Evolutionary conservation across 768 basidiomycete genomes (phyloP).

Genomic region (Brasilioporus rufonigricans): DNA sequence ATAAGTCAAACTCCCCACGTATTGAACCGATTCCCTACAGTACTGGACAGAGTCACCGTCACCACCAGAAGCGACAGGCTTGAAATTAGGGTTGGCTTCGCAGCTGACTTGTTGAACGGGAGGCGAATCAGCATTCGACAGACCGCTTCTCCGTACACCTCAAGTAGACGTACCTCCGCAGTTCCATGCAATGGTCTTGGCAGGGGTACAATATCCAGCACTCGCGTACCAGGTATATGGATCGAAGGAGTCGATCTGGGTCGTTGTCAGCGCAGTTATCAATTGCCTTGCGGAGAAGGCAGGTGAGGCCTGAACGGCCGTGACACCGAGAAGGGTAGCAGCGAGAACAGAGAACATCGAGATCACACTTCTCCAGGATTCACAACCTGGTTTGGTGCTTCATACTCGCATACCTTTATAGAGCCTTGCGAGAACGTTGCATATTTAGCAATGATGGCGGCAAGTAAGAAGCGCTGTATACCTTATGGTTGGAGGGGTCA

Average conservation of each 20-base stretch:
- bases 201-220: conserved; percentile 47
- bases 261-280: conserved; percentile 38
- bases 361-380: not conserved
- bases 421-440: not conserved
- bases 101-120: conserved; percentile 40
- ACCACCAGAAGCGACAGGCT: conserved; percentile 48
- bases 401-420: conserved; percentile 2
- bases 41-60: conserved; percentile 42
- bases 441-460: conserved; percentile 7
- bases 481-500: conserved; percentile 10
- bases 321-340: conserved; percentile 14
- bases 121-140: not conserved
- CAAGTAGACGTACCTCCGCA: conserved; percentile 47
- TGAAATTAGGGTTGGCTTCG: conserved; percentile 44
- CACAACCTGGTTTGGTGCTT: too few relatives aligned
- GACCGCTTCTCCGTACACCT: not conserved
- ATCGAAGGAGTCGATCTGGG: conserved; percentile 42
- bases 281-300: conserved; percentile 32
- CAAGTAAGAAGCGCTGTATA: not conserved
- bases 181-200: conserved; percentile 45
- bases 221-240: conserved; percentile 53
- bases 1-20: not conserved
- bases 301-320: conserved; percentile 20
- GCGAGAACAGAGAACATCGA: conserved; percentile 20
- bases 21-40: conserved; percentile 31